These are phyloP conservation scores for Coemansia sp. DNA, from an alignment of 192 early-diverging fungal species.

Conservation along the genomic window DNA sequence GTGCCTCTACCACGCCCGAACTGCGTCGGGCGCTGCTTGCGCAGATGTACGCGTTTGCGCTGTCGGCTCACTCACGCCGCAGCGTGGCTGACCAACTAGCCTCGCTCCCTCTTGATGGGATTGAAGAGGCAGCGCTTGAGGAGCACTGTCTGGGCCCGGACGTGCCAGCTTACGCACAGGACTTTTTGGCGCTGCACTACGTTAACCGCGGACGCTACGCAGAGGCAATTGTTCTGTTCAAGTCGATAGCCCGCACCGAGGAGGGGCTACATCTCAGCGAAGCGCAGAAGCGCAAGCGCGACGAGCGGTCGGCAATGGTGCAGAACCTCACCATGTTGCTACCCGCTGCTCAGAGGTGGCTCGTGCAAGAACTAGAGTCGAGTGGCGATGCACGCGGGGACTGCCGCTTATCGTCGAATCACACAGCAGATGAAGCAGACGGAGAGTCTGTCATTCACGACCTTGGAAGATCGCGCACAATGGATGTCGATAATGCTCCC, in stretches of 20 bases:
- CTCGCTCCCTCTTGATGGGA: constrained; percentile 34
- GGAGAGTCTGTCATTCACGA: neutral
- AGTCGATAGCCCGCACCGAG: constrained; percentile 19
- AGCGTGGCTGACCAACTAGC: constrained; percentile 31
- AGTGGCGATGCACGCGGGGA: neutral
- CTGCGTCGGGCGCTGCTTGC: constrained; percentile 42
- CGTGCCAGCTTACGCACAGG: constrained; percentile 25
- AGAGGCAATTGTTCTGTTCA: constrained; percentile 51
- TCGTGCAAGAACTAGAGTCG: constrained; percentile 32
- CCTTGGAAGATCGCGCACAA: neutral
- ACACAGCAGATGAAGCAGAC: neutral
- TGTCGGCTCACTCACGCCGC: constrained; percentile 26
- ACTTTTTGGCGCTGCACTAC: constrained; percentile 55
- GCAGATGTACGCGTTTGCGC: constrained; percentile 47
- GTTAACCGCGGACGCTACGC: constrained; percentile 49
- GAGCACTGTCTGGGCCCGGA: constrained; percentile 25
- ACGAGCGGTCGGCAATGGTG: constrained; percentile 41
- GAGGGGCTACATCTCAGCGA: constrained; percentile 7
- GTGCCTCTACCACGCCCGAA: constrained; percentile 5
- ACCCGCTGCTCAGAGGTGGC: constrained; percentile 42
- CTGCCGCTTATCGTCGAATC: neutral
- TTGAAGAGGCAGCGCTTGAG: constrained; percentile 39
- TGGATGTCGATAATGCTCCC: constrained; percentile 16
- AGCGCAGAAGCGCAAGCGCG: constrained; percentile 33
- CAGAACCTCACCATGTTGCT: constrained; percentile 46